Evolutionary conservation across 140 eudicot genomes (phyloP).

Genomic region (Ambrosia hybrid): DNA sequence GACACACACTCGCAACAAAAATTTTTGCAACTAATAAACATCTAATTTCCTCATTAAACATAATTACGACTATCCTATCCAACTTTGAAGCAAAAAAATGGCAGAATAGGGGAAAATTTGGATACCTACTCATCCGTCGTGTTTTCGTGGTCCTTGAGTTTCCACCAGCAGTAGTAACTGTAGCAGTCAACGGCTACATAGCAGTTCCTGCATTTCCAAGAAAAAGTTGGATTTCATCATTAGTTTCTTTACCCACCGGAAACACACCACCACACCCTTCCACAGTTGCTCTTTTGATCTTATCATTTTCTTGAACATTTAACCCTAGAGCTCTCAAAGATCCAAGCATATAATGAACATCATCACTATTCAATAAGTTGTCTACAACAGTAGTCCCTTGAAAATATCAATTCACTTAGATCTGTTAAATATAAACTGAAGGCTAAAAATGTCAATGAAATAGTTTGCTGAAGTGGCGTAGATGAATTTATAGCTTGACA

Average conservation of each 20-base stretch:
- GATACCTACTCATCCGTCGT: no score
- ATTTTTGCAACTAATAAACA: no score
- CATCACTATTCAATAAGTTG: constrained; percentile 87
- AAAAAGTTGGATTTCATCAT: constrained; percentile 81
- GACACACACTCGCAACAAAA: no score
- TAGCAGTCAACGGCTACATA: constrained; percentile 98
- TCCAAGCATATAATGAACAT: constrained; percentile 89
- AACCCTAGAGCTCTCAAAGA: constrained; percentile 88
- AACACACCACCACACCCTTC: constrained; percentile 89
- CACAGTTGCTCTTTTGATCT: constrained; percentile 68
- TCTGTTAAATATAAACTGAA: not conserved
- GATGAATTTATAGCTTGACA: not conserved
- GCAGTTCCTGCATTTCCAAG: constrained; percentile 99
- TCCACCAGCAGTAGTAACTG: constrained; percentile 95
- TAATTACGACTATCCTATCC: no score
- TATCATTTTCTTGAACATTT: constrained; percentile 69
- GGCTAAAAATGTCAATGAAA: not conserved
- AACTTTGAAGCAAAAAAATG: no score
- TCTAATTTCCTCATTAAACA: no score
- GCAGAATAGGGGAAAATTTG: no score
- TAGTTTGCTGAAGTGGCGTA: not conserved
- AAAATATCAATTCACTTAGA: not conserved
- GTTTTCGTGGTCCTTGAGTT: constrained; percentile 48
- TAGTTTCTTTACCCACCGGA: constrained; percentile 75
- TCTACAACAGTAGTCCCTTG: constrained; percentile 93